phyloP scores from a whole-genome alignment of 2,329 filamentous ascomycete genomes.

The Scleromitrula shiraiana region DNA sequence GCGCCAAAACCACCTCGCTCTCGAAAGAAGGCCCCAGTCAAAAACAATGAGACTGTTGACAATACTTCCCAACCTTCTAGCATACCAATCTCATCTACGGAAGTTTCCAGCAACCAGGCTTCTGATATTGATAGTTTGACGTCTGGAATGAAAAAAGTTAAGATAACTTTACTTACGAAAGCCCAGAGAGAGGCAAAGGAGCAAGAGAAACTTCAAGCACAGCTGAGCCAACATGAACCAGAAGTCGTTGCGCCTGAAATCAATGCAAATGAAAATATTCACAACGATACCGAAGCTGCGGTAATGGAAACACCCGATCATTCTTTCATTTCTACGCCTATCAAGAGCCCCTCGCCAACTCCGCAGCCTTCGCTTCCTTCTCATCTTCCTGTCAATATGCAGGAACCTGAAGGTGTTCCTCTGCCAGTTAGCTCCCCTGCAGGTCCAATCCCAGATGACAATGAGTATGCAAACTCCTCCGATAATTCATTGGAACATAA shows the following conservation, averaged over 20 bases:
- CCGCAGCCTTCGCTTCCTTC: conserved; percentile 13
- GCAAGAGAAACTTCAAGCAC: conserved; percentile 15
- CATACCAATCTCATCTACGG: conserved; percentile 9
- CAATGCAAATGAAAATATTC: conserved; percentile 4
- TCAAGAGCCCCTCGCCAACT: conserved; percentile 13
- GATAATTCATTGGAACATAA: conserved; percentile 9
- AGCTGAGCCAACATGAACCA: not conserved
- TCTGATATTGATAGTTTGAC: conserved; percentile 47
- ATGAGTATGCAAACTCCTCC: conserved; percentile 2
- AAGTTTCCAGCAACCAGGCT: conserved; percentile 2
- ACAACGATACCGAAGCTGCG: not conserved
- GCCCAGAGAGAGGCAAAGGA: conserved; percentile 48
- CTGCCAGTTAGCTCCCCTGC: conserved; percentile 23
- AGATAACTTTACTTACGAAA: conserved; percentile 49
- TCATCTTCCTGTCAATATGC: conserved; percentile 12
- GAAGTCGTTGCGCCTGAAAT: conserved; percentile 12
- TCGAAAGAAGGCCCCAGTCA: conserved; percentile 24
- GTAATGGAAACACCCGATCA: not conserved
- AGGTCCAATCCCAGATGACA: not conserved
- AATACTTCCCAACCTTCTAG: not conserved
- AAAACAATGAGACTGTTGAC: conserved; percentile 4
- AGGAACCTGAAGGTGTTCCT: conserved; percentile 17
- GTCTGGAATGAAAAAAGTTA: conserved; percentile 53
- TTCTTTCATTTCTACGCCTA: not conserved
- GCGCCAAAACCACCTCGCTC: conserved; percentile 22